Percentiles rank a stretch among this genome's conserved stretches.
phyloP scores from a whole-genome alignment of 2,329 filamentous ascomycete species.

The Cladophialophora bantiana region DNA sequence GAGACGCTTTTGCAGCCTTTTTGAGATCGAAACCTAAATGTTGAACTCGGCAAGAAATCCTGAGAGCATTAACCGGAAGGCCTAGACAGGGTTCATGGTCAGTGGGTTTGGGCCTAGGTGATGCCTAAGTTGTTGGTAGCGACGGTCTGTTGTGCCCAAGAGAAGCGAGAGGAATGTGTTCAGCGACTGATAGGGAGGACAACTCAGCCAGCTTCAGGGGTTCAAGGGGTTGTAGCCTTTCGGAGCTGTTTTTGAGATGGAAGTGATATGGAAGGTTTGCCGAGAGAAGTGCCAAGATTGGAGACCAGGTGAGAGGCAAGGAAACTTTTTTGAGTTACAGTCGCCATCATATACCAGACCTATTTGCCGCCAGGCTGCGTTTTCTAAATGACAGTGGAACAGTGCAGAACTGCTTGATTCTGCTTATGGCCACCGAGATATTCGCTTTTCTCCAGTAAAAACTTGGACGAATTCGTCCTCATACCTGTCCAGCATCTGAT shows the following conservation, averaged over 20 bases:
- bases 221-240: background rate
- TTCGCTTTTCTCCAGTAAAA: background rate
- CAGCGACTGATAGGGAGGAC: background rate
- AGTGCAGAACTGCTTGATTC: background rate
- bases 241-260: background rate
- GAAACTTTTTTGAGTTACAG: constrained; percentile 1
- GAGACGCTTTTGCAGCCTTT: background rate
- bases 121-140: background rate
- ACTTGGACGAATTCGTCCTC: background rate
- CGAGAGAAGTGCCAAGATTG: background rate
- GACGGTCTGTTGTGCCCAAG: background rate
- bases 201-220: background rate
- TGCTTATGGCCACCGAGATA: background rate
- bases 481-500: background rate
- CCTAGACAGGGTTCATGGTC: no score
- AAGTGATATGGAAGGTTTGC: background rate
- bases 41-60: no score
- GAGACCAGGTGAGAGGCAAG: background rate
- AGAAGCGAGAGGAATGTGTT: background rate
- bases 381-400: background rate
- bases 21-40: background rate
- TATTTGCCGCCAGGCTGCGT: background rate
- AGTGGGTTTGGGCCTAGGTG: background rate
- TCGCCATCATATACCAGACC: background rate
- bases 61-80: no score